Base-by-base conservation (phyloP, 306 rosid species). In the Cicer pinnatifidum region DNA sequence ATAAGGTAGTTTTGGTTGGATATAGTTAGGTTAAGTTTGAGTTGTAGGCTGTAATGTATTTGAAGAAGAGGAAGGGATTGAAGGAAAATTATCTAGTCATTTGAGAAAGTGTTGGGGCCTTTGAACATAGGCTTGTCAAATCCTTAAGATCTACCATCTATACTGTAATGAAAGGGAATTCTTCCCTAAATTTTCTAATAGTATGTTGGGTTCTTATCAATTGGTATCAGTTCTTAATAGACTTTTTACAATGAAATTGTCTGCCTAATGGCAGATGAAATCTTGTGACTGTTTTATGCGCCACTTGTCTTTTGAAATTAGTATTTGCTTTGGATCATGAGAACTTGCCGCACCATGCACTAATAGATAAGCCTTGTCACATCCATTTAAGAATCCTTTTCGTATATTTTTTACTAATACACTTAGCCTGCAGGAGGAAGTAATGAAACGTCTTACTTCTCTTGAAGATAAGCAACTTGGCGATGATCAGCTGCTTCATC, bases 391-490 rank as follows among this genome's bases (percentile, higher is more conserved):
- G 23, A 23, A 50, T 56, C 37, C 44, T 46, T 51, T 73, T 66
- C 57, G 74, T 53, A 6, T 72, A 56, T 67, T 63, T 66, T 70
- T 80, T 63, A 46, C 80, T 54, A 51, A 28, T 6, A 71, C 62
- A 16, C 48, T 71, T 81, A 8, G 57, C 79, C 66, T 86, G 75
- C 90, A 94, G 97, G 97, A 89, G 82, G 87, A 85, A 82, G 87
- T 94, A 79, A 59, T 83, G 69, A 77, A 86, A 37, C 84, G 73
- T 75, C 75, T 73, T 20, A 50, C 76, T 41, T 81, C 78, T 15
- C 65, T 44, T 39, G 90, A 84, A 82, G 86, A 84, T 75, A 83
- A 81, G 81, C 88, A 91, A 81, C 76, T 68, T 75, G 79, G 67
- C 44, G 92, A 85, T 70, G 67, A 79, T 57, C 85, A 66, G 81